Evolutionary conservation across 805 yeast genomes (phyloP).

Genomic region (Yarrowia sp.): DNA sequence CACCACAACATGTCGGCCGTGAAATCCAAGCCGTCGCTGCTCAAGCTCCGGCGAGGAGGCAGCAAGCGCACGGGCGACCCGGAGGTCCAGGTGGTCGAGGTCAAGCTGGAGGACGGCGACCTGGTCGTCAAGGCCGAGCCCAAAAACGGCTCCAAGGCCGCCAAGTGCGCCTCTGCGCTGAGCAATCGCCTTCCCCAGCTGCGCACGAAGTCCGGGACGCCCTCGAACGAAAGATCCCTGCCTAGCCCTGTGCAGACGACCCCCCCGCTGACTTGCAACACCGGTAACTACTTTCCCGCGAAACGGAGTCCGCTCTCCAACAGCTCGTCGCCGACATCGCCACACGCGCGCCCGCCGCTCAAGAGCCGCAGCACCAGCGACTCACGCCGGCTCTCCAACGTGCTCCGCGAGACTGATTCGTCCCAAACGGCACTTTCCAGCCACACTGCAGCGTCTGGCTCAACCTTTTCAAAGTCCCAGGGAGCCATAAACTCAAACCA

Average conservation of each 20-base stretch:
- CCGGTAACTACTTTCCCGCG: conserved; percentile 1
- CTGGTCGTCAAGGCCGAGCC: conserved; percentile 5
- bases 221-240: too few species aligned
- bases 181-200: too few species aligned
- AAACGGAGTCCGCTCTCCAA: neutral
- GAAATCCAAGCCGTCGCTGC: conserved; percentile 14
- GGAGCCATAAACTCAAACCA: conserved; percentile 21
- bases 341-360: neutral
- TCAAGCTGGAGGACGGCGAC: conserved; percentile 10
- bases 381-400: conserved; percentile 14
- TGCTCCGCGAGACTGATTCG: neutral
- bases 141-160: conserved; percentile 4
- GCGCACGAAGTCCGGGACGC: too few species aligned
- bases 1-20: conserved; percentile 16
- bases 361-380: neutral
- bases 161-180: neutral
- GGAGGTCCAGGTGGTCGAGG: conserved; percentile 16
- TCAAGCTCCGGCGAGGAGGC: conserved; percentile 17
- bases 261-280: conserved; percentile 9
- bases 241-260: neutral
- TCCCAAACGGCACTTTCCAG: conserved; percentile 23
- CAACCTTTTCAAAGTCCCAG: conserved; percentile 16
- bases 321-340: conserved; percentile 12
- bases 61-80: neutral
- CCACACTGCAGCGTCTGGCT: conserved; percentile 14